Evolutionary conservation across 2,329 filamentous ascomycete genomes (phyloP), one percentile per base, ranked within the genome.

Genomic region (Chalaropsis thielavioides): DNA sequence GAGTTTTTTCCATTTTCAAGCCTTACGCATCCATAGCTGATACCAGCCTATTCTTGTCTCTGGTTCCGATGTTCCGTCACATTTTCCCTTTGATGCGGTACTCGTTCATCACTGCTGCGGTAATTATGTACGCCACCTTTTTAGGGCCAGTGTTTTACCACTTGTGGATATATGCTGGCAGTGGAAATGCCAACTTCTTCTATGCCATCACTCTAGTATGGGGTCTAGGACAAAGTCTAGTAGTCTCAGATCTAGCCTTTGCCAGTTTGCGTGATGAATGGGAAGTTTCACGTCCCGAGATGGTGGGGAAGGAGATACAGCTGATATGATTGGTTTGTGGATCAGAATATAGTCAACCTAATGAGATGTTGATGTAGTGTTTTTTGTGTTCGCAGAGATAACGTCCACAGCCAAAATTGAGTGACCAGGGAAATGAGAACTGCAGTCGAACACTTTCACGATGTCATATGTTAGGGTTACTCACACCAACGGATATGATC

Each of bases 131-230:
- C 74, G 87, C 90, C 27, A 88, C 87, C 2, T 86, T 96, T 68
- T 81, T 99, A 0, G 94, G 94, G 0, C 94, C 94, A 0, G 91
- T 92, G 0, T 99, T 99, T 73, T 96, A 97, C 74, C 87, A 99
- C 73, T 79, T 99, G 4, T 99, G 94, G 94, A 92, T 99, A 66
- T 99, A 97, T 72, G 94, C 94, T 1, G 94, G 94, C 61, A 96
- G 91, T 65, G 94, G 94, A 35, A 99, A 99, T 71, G 94, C 94
- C 67, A 99, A 99, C 74, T 99, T 99, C 77, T 99, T 99, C 77
- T 99, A 99, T 73, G 94, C 94, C 69, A 97, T 99, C 71, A 99
- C 94, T 0, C 78, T 99, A n/a, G 94, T 99, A 0, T 99, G 94
- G 94, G 95, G 90, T 72, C 75, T 99, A 27, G 94, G 90, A 0